These are phyloP conservation scores for Lachnum nothofagi DNA, from an alignment of 2,329 filamentous ascomycete genomes.

Conservation along the genomic window DNA sequence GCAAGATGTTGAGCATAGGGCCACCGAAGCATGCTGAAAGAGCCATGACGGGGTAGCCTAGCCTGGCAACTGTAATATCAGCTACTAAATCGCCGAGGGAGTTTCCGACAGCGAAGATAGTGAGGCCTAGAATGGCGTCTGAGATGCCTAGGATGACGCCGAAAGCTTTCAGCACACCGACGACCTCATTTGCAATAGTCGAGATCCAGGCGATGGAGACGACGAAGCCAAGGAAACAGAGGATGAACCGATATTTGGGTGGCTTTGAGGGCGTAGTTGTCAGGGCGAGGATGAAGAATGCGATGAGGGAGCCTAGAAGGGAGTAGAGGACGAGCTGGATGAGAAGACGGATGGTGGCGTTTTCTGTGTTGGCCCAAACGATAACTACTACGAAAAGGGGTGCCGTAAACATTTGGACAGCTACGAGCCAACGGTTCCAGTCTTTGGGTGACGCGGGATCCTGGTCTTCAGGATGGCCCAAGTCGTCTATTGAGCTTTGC, in stretches of 20 bases:
- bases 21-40: slow-evolving; percentile 93
- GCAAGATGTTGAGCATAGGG: slow-evolving; percentile 92
- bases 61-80: slow-evolving; percentile 85
- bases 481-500: slow-evolving; percentile 7
- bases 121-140: slow-evolving; percentile 89
- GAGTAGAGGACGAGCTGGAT: slow-evolving; percentile 56
- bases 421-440: slow-evolving; percentile 90
- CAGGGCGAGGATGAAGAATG: slow-evolving; percentile 61
- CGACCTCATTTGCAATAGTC: slow-evolving; percentile 90
- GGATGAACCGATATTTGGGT: slow-evolving; percentile 67
- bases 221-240: slow-evolving; percentile 85
- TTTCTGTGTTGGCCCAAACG: slow-evolving; percentile 62
- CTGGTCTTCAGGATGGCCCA: slow-evolving; percentile 6
- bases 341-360: slow-evolving; percentile 52
- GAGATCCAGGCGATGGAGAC: slow-evolving; percentile 96
- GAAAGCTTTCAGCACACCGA: slow-evolving; percentile 86
- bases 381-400: slow-evolving; percentile 78
- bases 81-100: slow-evolving; percentile 90
- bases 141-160: slow-evolving; percentile 90
- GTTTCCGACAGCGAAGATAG: slow-evolving; percentile 94
- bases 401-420: slow-evolving; percentile 78
- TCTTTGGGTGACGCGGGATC: slow-evolving; percentile 29
- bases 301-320: slow-evolving; percentile 62
- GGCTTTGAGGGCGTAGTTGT: slow-evolving; percentile 64
- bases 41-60: slow-evolving; percentile 97